Percentiles rank a stretch among this genome's conserved stretches.
Evolutionary conservation across 805 yeast genomes (phyloP).

Genomic region (Naumovozyma castellii): DNA sequence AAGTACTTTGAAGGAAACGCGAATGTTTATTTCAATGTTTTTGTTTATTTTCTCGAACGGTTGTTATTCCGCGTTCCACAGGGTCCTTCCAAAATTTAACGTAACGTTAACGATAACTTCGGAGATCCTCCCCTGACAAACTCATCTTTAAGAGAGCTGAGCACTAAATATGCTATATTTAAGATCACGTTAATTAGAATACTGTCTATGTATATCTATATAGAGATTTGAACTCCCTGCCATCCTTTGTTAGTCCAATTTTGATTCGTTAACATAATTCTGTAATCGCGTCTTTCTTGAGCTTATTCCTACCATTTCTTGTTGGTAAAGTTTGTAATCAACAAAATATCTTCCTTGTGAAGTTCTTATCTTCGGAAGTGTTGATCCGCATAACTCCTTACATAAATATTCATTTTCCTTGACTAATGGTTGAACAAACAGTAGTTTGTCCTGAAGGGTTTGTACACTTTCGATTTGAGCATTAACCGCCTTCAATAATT

Average conservation of each 20-base stretch:
- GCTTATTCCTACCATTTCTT: conserved; percentile 12
- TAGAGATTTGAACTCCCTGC: too few relatives aligned
- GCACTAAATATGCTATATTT: too few relatives aligned
- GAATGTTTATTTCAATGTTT: too few relatives aligned
- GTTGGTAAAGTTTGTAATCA: conserved; percentile 14
- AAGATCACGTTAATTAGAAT: too few relatives aligned
- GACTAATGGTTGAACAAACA: conserved; percentile 11
- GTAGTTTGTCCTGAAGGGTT: conserved; percentile 4
- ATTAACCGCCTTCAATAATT: conserved; percentile 3
- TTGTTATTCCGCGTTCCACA: too few relatives aligned
- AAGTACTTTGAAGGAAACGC: too few relatives aligned
- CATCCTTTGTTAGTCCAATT: background rate
- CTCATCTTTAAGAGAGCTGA: too few relatives aligned
- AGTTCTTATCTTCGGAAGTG: conserved; percentile 12
- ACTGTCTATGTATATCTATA: too few relatives aligned
- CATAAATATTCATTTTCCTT: conserved; percentile 8
- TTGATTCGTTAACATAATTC: background rate
- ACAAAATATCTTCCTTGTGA: conserved; percentile 17
- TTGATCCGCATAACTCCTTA: conserved; percentile 6
- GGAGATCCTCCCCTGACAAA: too few relatives aligned
- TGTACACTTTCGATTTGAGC: conserved; percentile 3
- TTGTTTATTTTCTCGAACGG: too few relatives aligned
- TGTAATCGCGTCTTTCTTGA: conserved; percentile 5
- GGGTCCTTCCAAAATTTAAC: too few relatives aligned
- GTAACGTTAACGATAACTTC: too few relatives aligned